These are phyloP conservation scores for Exophiala aquamarina DNA, from an alignment of 2,329 filamentous ascomycete genomes.

Conservation along the genomic window DNA sequence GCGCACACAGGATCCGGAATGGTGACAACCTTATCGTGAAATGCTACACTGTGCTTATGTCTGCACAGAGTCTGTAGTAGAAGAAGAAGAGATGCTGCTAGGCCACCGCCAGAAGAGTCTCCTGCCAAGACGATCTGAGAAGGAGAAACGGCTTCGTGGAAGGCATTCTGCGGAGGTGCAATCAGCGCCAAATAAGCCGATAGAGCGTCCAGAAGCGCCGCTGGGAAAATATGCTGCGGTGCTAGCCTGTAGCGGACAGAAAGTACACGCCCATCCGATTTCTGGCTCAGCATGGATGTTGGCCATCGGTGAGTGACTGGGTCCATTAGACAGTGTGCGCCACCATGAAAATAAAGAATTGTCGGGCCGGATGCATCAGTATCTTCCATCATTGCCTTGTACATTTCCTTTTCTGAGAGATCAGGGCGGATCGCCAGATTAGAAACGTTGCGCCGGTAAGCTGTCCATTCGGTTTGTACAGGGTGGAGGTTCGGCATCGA, in stretches of 20 bases:
- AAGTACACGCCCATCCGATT: slow-evolving; percentile 40
- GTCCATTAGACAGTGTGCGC: slow-evolving; percentile 2
- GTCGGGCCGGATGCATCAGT: background rate
- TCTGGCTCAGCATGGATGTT: slow-evolving; percentile 29
- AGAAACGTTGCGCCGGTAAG: background rate
- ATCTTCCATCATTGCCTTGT: background rate
- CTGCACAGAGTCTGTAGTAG: slow-evolving; percentile 35
- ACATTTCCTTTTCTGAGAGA: background rate
- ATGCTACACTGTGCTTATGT: slow-evolving; percentile 30
- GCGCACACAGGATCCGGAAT: slow-evolving; percentile 21
- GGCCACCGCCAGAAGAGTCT: slow-evolving; percentile 44
- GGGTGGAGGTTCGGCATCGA: background rate
- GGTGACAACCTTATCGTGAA: slow-evolving; percentile 37
- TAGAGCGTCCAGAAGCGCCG: slow-evolving; percentile 43
- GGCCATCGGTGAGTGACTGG: background rate
- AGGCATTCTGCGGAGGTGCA: slow-evolving; percentile 41
- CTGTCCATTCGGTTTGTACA: slow-evolving; percentile 1
- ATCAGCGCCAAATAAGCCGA: slow-evolving; percentile 45
- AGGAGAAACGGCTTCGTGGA: slow-evolving; percentile 41
- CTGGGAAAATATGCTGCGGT: slow-evolving; percentile 46
- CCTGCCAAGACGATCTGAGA: slow-evolving; percentile 44
- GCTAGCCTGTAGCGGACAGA: slow-evolving; percentile 46
- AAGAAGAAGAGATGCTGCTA: slow-evolving; percentile 40
- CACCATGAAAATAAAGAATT: slow-evolving; percentile 1
- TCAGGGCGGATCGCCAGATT: background rate